phyloP scores from a whole-genome alignment of 169 alveolate species.

The Miamiensis avidus region DNA sequence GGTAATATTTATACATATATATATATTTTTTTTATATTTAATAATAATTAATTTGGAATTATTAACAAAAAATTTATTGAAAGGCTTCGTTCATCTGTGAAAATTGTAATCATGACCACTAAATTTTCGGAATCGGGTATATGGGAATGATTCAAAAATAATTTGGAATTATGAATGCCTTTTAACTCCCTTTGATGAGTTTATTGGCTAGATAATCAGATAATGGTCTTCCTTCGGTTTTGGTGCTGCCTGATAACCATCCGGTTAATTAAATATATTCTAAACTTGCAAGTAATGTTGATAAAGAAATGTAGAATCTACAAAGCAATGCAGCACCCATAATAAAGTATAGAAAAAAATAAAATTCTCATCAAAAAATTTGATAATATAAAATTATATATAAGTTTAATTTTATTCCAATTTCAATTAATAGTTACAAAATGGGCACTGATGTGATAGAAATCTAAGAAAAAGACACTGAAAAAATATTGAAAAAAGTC shows the following conservation, averaged over 20 bases:
- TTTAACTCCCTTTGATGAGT: too few species aligned
- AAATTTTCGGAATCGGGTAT: constrained; percentile 88
- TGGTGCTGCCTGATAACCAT: too few species aligned
- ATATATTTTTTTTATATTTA: too few species aligned
- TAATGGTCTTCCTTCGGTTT: too few species aligned
- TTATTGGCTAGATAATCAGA: too few species aligned
- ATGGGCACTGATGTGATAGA: constrained; percentile 16
- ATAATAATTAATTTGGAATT: too few species aligned
- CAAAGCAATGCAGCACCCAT: constrained; percentile 2
- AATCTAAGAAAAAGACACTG: constrained; percentile 18
- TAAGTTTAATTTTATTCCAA: too few species aligned
- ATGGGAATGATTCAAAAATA: constrained; percentile 67
- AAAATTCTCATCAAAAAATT: not conserved
- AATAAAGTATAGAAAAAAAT: not conserved
- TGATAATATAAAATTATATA: too few species aligned
- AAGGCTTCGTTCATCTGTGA: constrained; percentile 83
- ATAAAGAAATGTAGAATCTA: too few species aligned
- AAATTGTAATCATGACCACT: constrained; percentile 86
- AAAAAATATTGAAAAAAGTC: constrained; percentile 49
- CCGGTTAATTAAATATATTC: too few species aligned
- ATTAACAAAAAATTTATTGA: too few species aligned
- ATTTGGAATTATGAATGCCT: constrained; percentile 86
- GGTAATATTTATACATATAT: constrained; percentile 91
- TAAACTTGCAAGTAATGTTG: too few species aligned
- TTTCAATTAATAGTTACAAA: constrained; percentile 20